These are phyloP conservation scores for Chrysosporium keratinophilum DNA, from an alignment of 2,329 filamentous ascomycete species.

Conservation along the genomic window DNA sequence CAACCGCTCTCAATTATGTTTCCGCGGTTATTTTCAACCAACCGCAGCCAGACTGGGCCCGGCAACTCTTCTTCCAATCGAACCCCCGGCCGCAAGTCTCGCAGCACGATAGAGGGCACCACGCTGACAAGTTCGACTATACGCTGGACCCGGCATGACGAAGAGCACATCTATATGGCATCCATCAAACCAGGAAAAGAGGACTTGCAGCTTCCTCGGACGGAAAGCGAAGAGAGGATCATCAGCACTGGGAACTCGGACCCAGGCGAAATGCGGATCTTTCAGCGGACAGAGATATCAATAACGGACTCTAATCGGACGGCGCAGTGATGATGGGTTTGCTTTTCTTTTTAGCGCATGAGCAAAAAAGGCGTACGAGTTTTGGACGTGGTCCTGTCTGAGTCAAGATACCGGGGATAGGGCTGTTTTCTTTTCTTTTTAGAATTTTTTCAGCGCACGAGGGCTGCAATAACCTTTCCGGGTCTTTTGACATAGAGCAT, in stretches of 20 bases:
- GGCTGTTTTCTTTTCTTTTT: no score
- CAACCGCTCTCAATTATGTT: constrained; percentile 11
- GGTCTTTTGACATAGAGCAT: no score
- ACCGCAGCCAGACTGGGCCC: background rate
- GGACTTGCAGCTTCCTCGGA: constrained; percentile 1
- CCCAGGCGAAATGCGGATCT: constrained; percentile 1
- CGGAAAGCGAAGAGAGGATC: constrained; percentile 11
- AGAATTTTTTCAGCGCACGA: no score
- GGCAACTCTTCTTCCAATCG: background rate
- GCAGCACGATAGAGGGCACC: background rate
- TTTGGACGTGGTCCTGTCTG: background rate
- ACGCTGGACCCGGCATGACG: constrained; percentile 8
- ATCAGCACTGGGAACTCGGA: background rate
- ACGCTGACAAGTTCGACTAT: background rate
- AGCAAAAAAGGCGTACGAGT: background rate
- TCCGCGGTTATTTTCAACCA: constrained; percentile 6
- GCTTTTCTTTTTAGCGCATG: background rate
- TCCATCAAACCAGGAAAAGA: constrained; percentile 4
- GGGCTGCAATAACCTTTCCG: no score
- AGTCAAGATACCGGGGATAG: background rate
- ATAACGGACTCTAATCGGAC: constrained; percentile 7
- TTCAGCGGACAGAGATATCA: constrained; percentile 11
- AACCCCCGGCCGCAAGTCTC: background rate
- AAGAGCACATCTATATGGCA: constrained; percentile 10
- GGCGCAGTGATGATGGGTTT: background rate